A percentile compares a stretch with the other conserved stretches of the same genome.
Evolutionary conservation across 306 rosid species (phyloP).

Genomic region (Acacia acuminata): DNA sequence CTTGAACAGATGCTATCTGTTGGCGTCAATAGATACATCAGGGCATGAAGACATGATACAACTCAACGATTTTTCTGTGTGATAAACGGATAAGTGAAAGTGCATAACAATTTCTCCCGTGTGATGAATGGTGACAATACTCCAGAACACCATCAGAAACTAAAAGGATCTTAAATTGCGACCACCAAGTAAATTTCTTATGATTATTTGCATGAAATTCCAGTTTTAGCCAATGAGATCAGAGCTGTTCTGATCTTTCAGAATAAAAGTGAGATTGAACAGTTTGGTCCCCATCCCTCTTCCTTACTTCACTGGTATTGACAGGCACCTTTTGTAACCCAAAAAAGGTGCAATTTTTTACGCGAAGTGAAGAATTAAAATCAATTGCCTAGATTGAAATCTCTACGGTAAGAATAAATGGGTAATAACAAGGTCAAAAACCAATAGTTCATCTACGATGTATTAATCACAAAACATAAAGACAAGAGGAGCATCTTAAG

Average conservation of each 20-base stretch:
- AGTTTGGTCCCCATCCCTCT: not conserved
- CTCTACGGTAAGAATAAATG: not conserved
- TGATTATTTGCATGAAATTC: not conserved
- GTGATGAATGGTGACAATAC: not conserved
- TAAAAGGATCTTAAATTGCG: not conserved
- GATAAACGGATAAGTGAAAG: not conserved
- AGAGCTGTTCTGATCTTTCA: not conserved
- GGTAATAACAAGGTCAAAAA: not conserved
- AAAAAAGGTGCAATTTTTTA: not conserved
- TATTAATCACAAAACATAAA: not conserved
- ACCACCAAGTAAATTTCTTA: not conserved
- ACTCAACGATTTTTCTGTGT: not conserved
- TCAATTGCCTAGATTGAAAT: not conserved
- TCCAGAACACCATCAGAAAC: not conserved
- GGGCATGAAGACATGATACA: not conserved
- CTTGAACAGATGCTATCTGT: not conserved
- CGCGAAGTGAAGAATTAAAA: not conserved
- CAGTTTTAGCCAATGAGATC: not conserved
- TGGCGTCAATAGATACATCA: not conserved
- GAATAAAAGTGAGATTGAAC: not conserved
- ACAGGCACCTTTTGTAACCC: not conserved
- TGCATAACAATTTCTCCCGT: not conserved
- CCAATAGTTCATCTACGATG: not conserved
- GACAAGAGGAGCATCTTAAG: not conserved
- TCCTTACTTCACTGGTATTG: not conserved